Evolutionary conservation across 148 eudicot species (phyloP), one percentile per base, ranked within the genome.

Genomic region (Dianthus caryophyllus): DNA sequence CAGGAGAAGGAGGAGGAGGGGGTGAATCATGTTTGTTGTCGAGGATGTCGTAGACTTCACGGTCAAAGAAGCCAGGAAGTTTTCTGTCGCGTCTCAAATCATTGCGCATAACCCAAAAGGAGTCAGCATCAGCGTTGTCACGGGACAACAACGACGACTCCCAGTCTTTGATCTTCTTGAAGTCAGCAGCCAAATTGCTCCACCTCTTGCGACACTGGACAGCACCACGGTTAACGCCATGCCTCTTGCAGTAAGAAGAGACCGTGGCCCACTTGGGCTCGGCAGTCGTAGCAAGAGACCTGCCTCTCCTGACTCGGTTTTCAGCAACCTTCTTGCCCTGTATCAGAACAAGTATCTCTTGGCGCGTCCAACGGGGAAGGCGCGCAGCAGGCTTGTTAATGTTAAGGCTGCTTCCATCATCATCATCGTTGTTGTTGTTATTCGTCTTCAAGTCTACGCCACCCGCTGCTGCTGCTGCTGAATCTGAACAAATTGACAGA

Each of bases 181-280:
- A 93, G 50, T 89, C 96, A 0, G 91, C 98, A 1, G 94, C 89
- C 60, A 93, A 74, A 57, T 93, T 93, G 48, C 97, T 92, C 97
- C 97, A 89, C 60, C 97, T 74, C 71, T 92, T 92, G 39, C 96
- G 73, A 73, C 97, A 92, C 89, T 92, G 97, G 1, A 89, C 93
- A 2, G 97, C 87, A 0, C 93, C 97, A 25, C 97, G 78, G 77
- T 92, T 87, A 31, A 92, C 96, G 22, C 97, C 96, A n/a, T 87
- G 90, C 22, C 88, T 64, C 29, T 81, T 89, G 62, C 96, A 88
- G 77, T 89, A 92, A 0, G 87, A 81, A 0, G 96, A 88, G 0
- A 92, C 92, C 0, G 97, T 82, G 0, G 86, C 90, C 97, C 97
- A 92, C 70, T 91, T 91, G 30, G 97, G 87, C 49, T 91, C 97